Conservation (phyloP, 31 red algal genomes). For the Asparagopsis taxiformis region DNA sequence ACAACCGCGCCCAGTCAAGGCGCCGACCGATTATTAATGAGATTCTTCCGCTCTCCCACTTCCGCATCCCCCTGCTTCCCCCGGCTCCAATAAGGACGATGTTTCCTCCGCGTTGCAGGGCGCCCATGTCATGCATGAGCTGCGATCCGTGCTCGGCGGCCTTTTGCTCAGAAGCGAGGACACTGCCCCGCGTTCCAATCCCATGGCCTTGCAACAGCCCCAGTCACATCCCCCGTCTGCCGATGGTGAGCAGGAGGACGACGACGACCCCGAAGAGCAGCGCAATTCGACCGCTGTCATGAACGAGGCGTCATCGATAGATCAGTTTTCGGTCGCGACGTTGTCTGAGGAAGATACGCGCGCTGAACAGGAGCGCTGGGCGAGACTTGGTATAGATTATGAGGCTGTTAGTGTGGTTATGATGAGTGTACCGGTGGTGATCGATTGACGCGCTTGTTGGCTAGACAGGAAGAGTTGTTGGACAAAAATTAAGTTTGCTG, state of each 20-base stretch:
- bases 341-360: slow-evolving; percentile 3
- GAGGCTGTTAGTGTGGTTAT: slow-evolving; percentile 28
- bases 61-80: slow-evolving; percentile 43
- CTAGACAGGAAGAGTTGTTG: slow-evolving; percentile 23
- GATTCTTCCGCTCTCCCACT: slow-evolving; percentile 18
- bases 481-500: background rate
- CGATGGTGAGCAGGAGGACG: background rate
- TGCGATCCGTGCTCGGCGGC: slow-evolving; percentile 20
- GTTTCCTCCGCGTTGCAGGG: slow-evolving; percentile 53
- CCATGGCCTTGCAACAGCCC: background rate
- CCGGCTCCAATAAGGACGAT: slow-evolving; percentile 18
- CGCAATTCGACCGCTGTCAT: background rate
- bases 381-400: slow-evolving; percentile 29
- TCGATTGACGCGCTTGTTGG: slow-evolving; percentile 1
- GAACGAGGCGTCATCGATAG: slow-evolving; percentile 1
- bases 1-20: background rate
- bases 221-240: background rate
- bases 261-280: background rate
- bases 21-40: slow-evolving; percentile 21
- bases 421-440: slow-evolving; percentile 36
- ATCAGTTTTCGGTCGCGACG: slow-evolving; percentile 7
- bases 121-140: slow-evolving; percentile 57
- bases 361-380: slow-evolving; percentile 48
- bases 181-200: background rate
- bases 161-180: slow-evolving; percentile 26